Base-by-base conservation (phyloP, 2,329 filamentous ascomycete genomes). In the Hypoxylon sp. region DNA sequence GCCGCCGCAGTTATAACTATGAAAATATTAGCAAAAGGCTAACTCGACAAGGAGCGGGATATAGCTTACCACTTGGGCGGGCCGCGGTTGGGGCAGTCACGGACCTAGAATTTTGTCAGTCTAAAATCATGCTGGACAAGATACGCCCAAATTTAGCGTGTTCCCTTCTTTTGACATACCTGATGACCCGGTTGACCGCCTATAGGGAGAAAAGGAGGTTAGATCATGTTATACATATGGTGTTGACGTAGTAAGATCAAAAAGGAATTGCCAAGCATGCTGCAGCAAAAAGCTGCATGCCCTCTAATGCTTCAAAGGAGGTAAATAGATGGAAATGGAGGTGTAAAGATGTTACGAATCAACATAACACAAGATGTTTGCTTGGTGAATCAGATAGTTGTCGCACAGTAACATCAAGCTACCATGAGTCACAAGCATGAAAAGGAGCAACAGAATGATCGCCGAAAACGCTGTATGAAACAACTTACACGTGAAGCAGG, bases 11-110 rank as follows among this genome's bases (percentile, higher is more conserved):
- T 77, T 80, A 75, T 80, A 80, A 70, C 78, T 80, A 45, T 6
- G 52, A 52, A 19, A 25, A 9, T 45, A 68, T 78, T 66, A 77
- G 73, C 72, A 59, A 55, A 62, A 28, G 7, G 45, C 17, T 11
- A 9, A 36, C 14, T 30, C 7, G 9, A 30, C 19, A 50, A 11
- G 48, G 9, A 6, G 17, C n/a, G 36, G 28, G 41, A 71, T 38
- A 34, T 19, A 59, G 81, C 89, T 81, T 84, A 94, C 91, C 92
- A 94, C 82, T 93, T 94, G 76, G 92, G 89, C 75, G 90, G 90
- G 75, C 91, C 91, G 83, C 92, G 91, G 86, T 90, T 93, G 77
- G 93, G 93, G 87, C 93, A 96, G 78, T 95, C 92, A 77, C 92
- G 91, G 77, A 92, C 92, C 92, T 93, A 73, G 62, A 25, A 36